These are phyloP conservation scores for Pelargonium exstipulatum DNA, from an alignment of 441 rosid genomes.

Conservation along the genomic window DNA sequence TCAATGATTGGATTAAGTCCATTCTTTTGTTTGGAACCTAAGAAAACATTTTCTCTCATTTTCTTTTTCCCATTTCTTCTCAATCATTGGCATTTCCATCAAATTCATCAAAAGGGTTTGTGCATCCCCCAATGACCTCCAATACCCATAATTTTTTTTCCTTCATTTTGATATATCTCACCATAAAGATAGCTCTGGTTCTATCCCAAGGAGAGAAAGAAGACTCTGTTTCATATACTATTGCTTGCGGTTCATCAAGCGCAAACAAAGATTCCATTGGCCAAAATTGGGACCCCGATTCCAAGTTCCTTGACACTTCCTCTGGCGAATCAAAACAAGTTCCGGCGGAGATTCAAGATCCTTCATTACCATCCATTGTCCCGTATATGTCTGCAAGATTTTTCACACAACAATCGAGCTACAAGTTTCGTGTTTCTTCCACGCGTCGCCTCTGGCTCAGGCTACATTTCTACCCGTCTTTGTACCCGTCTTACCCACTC, in stretches of 20 bases:
- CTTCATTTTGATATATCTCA: not conserved
- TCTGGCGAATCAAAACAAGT: not conserved
- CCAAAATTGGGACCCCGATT: not conserved
- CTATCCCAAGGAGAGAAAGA: not conserved
- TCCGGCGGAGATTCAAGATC: not conserved
- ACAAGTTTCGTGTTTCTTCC: not conserved
- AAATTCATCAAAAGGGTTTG: not conserved
- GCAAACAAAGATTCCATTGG: not conserved
- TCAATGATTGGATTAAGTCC: not conserved
- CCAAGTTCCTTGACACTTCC: no score
- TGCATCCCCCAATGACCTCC: not conserved
- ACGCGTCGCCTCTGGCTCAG: slow-evolving; percentile 26
- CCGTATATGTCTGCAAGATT: not conserved
- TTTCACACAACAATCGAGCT: not conserved
- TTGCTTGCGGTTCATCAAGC: not conserved
- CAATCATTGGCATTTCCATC: not conserved
- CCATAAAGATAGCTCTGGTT: not conserved
- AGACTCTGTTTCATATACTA: not conserved
- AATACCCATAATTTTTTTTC: not conserved
- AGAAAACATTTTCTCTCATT: not conserved
- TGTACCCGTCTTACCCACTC: slow-evolving; percentile 34
- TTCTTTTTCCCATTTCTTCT: not conserved
- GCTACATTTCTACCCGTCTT: slow-evolving; percentile 68
- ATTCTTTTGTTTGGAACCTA: not conserved
- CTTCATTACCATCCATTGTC: not conserved